Percentiles rank a stretch among this genome's conserved stretches.
These are phyloP conservation scores for Magnaporthales sp. DNA, from an alignment of 2,329 filamentous ascomycete species.

Conservation along the genomic window DNA sequence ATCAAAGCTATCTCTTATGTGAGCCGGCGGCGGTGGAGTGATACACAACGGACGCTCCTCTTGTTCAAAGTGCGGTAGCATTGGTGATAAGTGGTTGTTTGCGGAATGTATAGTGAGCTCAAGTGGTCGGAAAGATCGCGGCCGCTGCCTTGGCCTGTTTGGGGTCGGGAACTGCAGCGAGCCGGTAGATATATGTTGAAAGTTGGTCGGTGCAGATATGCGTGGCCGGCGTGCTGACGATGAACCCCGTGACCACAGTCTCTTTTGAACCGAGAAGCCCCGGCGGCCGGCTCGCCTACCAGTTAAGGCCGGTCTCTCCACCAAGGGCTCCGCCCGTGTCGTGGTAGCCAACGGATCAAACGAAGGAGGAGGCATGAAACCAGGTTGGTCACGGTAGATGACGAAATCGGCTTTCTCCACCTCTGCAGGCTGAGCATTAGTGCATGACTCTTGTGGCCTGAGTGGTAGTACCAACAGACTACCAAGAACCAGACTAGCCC, in stretches of 20 bases:
- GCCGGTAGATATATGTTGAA: constrained; percentile 46
- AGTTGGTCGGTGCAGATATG: constrained; percentile 52
- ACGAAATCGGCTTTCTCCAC: constrained; percentile 18
- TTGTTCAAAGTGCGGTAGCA: constrained; percentile 42
- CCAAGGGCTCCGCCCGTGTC: constrained; percentile 9
- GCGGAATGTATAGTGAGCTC: constrained; percentile 45
- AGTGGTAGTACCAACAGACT: constrained; percentile 20
- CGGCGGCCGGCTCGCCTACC: constrained; percentile 14
- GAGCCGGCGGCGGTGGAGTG: constrained; percentile 30
- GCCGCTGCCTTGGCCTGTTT: constrained; percentile 17
- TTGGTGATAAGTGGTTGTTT: constrained; percentile 42
- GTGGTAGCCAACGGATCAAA: constrained; percentile 13
- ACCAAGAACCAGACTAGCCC: constrained; percentile 13
- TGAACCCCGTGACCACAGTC: constrained; percentile 29
- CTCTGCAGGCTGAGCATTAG: constrained; percentile 12
- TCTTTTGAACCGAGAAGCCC: constrained; percentile 36
- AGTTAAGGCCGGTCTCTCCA: constrained; percentile 10
- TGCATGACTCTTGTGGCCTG: constrained; percentile 6
- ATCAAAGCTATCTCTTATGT: constrained; percentile 22
- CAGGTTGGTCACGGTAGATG: constrained; percentile 22
- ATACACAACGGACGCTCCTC: constrained; percentile 16
- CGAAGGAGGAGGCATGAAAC: constrained; percentile 18
- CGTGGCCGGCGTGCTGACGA: constrained; percentile 40
- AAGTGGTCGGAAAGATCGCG: constrained; percentile 40
- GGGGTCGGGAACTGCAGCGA: constrained; percentile 27